Percentiles rank a stretch among this genome's conserved stretches.
Conservation (phyloP, 192 early-diverging fungal genomes). For the Podila epigama region DNA sequence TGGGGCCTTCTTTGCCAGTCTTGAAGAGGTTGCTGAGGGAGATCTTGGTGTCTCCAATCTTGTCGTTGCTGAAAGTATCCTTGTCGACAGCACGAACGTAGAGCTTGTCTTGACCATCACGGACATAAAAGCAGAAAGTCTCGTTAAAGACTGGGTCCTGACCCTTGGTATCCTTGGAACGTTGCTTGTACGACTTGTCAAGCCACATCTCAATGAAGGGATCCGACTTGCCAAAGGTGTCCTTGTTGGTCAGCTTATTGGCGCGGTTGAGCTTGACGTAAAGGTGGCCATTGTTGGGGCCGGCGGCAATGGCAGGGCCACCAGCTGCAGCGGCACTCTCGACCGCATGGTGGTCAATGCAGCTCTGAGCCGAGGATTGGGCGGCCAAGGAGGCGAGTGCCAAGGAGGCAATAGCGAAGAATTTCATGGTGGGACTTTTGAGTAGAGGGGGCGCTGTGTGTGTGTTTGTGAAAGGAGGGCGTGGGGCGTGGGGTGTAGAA, state of each 20-base stretch:
- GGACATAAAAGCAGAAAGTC: slow-evolving; percentile 32
- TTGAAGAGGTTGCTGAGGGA: slow-evolving; percentile 28
- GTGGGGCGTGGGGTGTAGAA: too few relatives aligned
- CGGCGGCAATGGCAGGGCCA: neutral
- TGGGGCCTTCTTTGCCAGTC: slow-evolving; percentile 20
- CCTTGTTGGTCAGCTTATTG: slow-evolving; percentile 13
- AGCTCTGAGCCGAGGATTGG: neutral
- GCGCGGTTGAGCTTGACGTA: slow-evolving; percentile 34
- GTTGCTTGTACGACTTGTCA: slow-evolving; percentile 28
- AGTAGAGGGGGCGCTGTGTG: too few relatives aligned
- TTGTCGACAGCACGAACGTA: slow-evolving; percentile 46
- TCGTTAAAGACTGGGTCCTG: slow-evolving; percentile 24
- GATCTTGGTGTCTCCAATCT: slow-evolving; percentile 43
- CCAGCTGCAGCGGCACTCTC: neutral
- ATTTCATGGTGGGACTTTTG: slow-evolving; percentile 14
- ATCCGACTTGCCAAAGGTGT: slow-evolving; percentile 11
- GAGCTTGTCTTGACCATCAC: slow-evolving; percentile 36
- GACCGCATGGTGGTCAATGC: neutral
- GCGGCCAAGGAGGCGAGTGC: neutral
- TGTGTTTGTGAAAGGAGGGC: neutral
- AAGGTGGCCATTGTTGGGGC: slow-evolving; percentile 11
- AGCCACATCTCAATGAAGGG: slow-evolving; percentile 43
- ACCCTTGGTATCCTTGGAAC: slow-evolving; percentile 26
- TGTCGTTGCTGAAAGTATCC: slow-evolving; percentile 40
- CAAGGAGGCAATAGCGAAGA: slow-evolving; percentile 1